Evolutionary conservation across 257 asterid species (phyloP), one percentile per base, ranked within the genome.

Genomic region (Cinchona pubescens): DNA sequence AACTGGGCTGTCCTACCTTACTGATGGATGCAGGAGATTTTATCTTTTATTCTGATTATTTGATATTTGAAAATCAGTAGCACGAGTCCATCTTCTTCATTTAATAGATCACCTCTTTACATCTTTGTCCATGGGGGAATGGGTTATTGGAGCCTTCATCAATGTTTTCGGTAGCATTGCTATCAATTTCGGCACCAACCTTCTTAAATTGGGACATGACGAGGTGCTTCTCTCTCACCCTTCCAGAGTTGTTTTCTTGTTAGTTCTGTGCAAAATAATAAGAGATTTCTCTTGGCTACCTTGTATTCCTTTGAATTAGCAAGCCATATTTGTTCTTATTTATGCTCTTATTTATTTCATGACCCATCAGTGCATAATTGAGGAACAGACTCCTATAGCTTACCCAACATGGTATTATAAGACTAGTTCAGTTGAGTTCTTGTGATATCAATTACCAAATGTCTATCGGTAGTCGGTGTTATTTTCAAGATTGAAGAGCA

Each of bases 171-270:
- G 97, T 65, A 94, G 98, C 86, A 81, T 94, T 76, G 96, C 94
- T 83, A 92, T 94, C 87, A 94, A 90, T 83, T 94, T 94, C 76
- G 98, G 98, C 76, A 94, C 97, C 82, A 94, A 94, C 85, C 97
- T 92, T 77, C 94, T 92, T 46, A 92, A 94, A 84, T 81, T 88
- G 89, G 98, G 96, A 70, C 98, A 89, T 68, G 94, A 92, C 58
- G 91, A 92, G 96, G 97, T 94, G 82, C 38, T 51, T 68, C 62
- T 45, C 19, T 40, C 78, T 19, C 30, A 30, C 37, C 13, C 25
- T 21, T 38, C 13, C 27, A 3, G 56, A 37, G 16, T 76, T 30
- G 0, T 67, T 67, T 53, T 53, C 8, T 25, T 66, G 58, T 49
- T n/a, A n/a, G n/a, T 61, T 73, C 32, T 18, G 19, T 55, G 30